These are phyloP conservation scores for Arxiozyma slooffiae DNA, from an alignment of 1,139 yeast species.

Conservation along the genomic window DNA sequence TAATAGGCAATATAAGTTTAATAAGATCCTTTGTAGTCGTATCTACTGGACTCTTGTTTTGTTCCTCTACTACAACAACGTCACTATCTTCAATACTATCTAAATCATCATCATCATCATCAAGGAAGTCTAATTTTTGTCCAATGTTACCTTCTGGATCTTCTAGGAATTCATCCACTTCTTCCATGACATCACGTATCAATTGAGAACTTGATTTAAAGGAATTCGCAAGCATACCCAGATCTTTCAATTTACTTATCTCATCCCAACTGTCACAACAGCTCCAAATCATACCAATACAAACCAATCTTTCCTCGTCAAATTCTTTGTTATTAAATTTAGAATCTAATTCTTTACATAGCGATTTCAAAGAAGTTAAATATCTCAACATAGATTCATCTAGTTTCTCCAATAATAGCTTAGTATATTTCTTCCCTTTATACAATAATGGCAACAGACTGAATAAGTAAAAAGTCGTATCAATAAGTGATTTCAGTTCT, in stretches of 20 bases:
- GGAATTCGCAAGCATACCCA: slow-evolving; percentile 41
- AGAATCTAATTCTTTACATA: slow-evolving; percentile 31
- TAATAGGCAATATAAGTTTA: slow-evolving; percentile 26
- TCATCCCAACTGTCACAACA: slow-evolving; percentile 40
- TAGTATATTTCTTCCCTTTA: slow-evolving; percentile 31
- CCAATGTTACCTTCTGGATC: slow-evolving; percentile 36
- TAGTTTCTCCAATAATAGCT: slow-evolving; percentile 37
- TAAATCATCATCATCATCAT: background rate
- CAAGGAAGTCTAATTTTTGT: background rate
- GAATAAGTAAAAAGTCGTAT: slow-evolving; percentile 36
- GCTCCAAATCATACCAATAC: slow-evolving; percentile 60
- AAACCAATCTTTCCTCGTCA: slow-evolving; percentile 40
- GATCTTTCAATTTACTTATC: slow-evolving; percentile 39
- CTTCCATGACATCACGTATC: slow-evolving; percentile 55
- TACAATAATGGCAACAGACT: slow-evolving; percentile 41
- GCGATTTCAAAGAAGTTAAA: slow-evolving; percentile 24
- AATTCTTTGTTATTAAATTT: slow-evolving; percentile 19
- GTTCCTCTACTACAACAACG: slow-evolving; percentile 28
- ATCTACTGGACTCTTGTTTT: slow-evolving; percentile 11
- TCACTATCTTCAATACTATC: slow-evolving; percentile 18
- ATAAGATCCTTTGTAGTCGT: slow-evolving; percentile 15
- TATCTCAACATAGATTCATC: slow-evolving; percentile 30
- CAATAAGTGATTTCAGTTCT: slow-evolving; percentile 44
- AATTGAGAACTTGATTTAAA: slow-evolving; percentile 40
- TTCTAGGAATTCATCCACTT: slow-evolving; percentile 56